Base-by-base conservation (phyloP, 495 filamentous ascomycete species). In the Platismatia glauca region DNA sequence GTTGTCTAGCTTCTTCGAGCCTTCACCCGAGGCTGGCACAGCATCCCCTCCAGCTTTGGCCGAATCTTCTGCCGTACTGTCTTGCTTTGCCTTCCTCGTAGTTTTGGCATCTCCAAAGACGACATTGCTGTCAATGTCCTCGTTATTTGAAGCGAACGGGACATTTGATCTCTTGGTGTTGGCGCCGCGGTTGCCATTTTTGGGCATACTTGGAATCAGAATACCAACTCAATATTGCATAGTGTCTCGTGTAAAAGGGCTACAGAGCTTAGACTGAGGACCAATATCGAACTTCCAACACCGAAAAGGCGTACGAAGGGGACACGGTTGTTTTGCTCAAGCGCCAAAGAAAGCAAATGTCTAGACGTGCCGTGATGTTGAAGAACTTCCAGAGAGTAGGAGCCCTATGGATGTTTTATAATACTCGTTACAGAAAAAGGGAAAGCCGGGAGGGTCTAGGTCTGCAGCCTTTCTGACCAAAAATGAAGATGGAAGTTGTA, bases 1-100 rank as follows among this genome's bases (percentile, higher is more conserved):
- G 59, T 90, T 86, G 37, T 89, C 85, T 43, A 90, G 89, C 67
- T 87, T 88, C 64, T 91, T 91, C 27, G 84, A 78, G 33, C 86
- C 84, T 55, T 76, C 73, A 4, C 72, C 63, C 69, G 71, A 64
- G 66, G 71, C 68, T 74, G 74, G 72, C 41, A 61, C 68, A 66
- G 61, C 64, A 41, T 67, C 76, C 74, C 56, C 71, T 68, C 72
- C 74, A 48, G 75, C 73, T 61, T 80, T 78, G 52, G 77, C 77
- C 56, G 77, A 73, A 60, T 79, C 78, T 41, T 24, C 48, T 31
- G 1, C 46, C 0, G 69, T 22, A 63, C 65, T 62, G 60, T 66
- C 29, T 24, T 58, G 59, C 57, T 72, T 69, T 20, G 67, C 60
- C 57, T 78, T 79, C 67, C 78, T 81, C 18, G 69, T 64, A 3